Evolutionary conservation across 2,329 filamentous ascomycete species (phyloP).

Genomic region (Hypoxylon sp.): DNA sequence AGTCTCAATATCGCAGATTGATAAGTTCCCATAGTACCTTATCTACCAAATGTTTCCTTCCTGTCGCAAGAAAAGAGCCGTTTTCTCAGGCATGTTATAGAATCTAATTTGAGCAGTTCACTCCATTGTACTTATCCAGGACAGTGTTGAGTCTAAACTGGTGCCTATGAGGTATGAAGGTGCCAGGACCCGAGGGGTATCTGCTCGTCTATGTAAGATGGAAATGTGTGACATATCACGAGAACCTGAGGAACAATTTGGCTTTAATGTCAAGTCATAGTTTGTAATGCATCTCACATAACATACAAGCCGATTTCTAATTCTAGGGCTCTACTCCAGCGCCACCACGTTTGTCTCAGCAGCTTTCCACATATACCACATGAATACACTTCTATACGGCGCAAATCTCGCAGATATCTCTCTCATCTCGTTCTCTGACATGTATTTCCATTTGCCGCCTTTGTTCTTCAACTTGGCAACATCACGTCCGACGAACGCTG

Average conservation of each 20-base stretch:
- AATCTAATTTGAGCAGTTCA: background rate
- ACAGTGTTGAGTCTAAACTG: background rate
- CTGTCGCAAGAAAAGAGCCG: background rate
- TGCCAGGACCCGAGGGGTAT: background rate
- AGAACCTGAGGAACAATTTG: background rate
- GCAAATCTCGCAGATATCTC: constrained; percentile 82
- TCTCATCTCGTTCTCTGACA: constrained; percentile 92
- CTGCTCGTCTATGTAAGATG: background rate
- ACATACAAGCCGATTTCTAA: background rate
- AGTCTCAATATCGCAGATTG: background rate
- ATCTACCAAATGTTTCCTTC: background rate
- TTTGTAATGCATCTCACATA: background rate
- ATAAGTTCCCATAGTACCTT: background rate
- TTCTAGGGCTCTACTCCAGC: constrained; percentile 58
- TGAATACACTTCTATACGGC: constrained; percentile 91
- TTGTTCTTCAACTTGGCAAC: constrained; percentile 83
- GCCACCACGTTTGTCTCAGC: constrained; percentile 81
- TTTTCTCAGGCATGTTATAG: background rate
- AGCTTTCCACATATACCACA: constrained; percentile 98
- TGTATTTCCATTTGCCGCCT: constrained; percentile 96
- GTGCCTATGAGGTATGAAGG: background rate
- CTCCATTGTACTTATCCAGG: background rate
- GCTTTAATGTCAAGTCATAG: background rate
- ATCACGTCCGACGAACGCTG: constrained; percentile 84
- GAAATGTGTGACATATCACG: background rate